Conservation (phyloP, 208 protist species). For the Crithidia mellificae region DNA sequence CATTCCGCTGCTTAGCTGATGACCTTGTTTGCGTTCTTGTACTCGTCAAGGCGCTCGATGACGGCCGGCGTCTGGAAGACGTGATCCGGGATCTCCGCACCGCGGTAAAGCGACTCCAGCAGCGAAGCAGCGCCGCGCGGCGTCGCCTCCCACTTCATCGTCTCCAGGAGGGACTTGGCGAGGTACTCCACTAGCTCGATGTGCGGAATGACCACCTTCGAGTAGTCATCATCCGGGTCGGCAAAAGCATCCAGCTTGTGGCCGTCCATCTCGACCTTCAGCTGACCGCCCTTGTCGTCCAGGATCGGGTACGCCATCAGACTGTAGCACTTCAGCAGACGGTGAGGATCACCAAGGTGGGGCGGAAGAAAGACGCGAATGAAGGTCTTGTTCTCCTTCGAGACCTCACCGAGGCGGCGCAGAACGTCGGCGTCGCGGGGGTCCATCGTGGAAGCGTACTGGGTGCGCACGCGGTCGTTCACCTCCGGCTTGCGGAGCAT, state of each 20-base stretch:
- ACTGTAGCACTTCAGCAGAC: slow-evolving; percentile 89
- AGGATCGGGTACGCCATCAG: slow-evolving; percentile 91
- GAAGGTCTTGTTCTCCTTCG: slow-evolving; percentile 89
- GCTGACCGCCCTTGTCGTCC: slow-evolving; percentile 86
- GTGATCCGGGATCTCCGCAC: slow-evolving; percentile 87
- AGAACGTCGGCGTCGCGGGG: slow-evolving; percentile 83
- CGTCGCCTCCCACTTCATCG: slow-evolving; percentile 89
- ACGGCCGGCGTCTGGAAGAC: slow-evolving; percentile 90
- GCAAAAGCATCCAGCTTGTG: slow-evolving; percentile 85
- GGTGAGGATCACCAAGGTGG: slow-evolving; percentile 87
- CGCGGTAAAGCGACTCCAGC: slow-evolving; percentile 90
- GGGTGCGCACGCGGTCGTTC: slow-evolving; percentile 79
- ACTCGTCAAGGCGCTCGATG: slow-evolving; percentile 80
- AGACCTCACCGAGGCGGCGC: slow-evolving; percentile 72
- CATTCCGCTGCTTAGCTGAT: slow-evolving; percentile 40
- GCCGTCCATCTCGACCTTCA: slow-evolving; percentile 88
- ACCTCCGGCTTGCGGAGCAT: slow-evolving; percentile 89
- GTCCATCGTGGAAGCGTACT: slow-evolving; percentile 88
- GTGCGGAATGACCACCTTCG: slow-evolving; percentile 90
- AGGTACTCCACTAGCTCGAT: slow-evolving; percentile 87
- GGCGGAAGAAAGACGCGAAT: slow-evolving; percentile 86
- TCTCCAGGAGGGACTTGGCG: slow-evolving; percentile 84
- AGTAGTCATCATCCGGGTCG: slow-evolving; percentile 89
- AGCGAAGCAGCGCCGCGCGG: slow-evolving; percentile 84
- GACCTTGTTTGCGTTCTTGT: slow-evolving; percentile 80